A percentile compares a stretch with the other conserved stretches of the same genome.
phyloP scores from a whole-genome alignment of 2,329 filamentous ascomycete genomes.

The Fusarium sp. region DNA sequence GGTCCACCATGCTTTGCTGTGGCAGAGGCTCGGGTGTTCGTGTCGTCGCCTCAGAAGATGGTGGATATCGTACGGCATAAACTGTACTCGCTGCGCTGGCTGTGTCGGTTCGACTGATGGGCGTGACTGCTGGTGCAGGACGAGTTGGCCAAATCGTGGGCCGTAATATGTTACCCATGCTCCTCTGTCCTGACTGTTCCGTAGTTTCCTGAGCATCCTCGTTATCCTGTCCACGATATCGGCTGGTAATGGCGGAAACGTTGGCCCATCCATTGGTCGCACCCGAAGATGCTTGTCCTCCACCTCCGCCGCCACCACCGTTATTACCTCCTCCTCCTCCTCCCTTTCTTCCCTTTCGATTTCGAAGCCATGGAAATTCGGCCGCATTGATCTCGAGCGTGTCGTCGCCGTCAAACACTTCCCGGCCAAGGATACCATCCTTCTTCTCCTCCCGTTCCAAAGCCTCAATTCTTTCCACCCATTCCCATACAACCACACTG shows the following conservation, averaged over 20 bases:
- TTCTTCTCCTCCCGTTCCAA: slow-evolving; percentile 93
- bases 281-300: slow-evolving; percentile 24
- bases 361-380: slow-evolving; percentile 60
- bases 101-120: slow-evolving; percentile 70
- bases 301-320: slow-evolving; percentile 20
- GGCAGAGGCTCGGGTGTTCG: slow-evolving; percentile 56
- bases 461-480: slow-evolving; percentile 95
- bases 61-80: slow-evolving; percentile 71
- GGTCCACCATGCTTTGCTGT: slow-evolving; percentile 43
- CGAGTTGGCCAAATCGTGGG: slow-evolving; percentile 66
- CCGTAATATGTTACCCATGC: slow-evolving; percentile 53
- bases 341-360: slow-evolving; percentile 50
- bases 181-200: slow-evolving; percentile 42
- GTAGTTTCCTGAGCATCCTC: slow-evolving; percentile 29
- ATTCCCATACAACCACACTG: slow-evolving; percentile 98
- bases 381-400: slow-evolving; percentile 76
- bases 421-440: slow-evolving; percentile 88
- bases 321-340: slow-evolving; percentile 26
- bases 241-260: slow-evolving; percentile 41
- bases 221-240: slow-evolving; percentile 39
- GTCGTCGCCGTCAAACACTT: slow-evolving; percentile 94
- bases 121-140: slow-evolving; percentile 65
- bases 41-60: slow-evolving; percentile 62
- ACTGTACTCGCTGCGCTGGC: slow-evolving; percentile 72
- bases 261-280: slow-evolving; percentile 43